Evolutionary conservation across 2,329 filamentous ascomycete genomes (phyloP), one percentile per base, ranked within the genome.

Genomic region (Zalaria sp.): DNA sequence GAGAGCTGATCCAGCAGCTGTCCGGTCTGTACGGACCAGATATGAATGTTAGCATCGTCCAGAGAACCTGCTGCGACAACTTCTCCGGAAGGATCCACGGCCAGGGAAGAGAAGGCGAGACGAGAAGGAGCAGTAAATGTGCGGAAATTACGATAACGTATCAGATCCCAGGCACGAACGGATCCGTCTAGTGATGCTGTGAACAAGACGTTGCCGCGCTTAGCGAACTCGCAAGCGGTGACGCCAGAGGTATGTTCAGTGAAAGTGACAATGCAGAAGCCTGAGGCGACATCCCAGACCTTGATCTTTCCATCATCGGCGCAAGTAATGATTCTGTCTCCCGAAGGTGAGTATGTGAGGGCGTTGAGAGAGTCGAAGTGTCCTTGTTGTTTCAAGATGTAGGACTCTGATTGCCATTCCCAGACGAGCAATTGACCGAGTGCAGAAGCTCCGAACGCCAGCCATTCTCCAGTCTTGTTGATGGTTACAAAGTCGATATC

Each of bases 381-480:
- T 0, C 89, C 91, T 61, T 96, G 91, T 57, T 98, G 91, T 64
- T 98, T 98, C 38, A 98, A 69, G 44, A 98, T 93, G 61, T 98
- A 98, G 4, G 89, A 96, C 62, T 98, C 93, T 0, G 91, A 98
- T 58, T 96, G 89, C 88, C 93, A 98, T 60, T 98, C 91, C 91
- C 91, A 98, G 3, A 98, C 91, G 3, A 98, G 67, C n/a, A 98
- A 70, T 58, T 98, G 91, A 1, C 93, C 93, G 4, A 94, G 72
- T 54, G 93, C 93, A 2, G 91, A 93, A 0, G 93, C 91, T 9
- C 89, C 91, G 59, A 98, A 95, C 0, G 93, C 93, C 25, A 98
- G 68, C 91, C 91, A 98, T 65, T 96, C 89, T 40, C 91, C 91
- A 28, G 81, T 84, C 59, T 84, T 83, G 65, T 96, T 98, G 56